Evolutionary conservation across 208 protist species (phyloP), one percentile per base, ranked within the genome.

Genomic region (Tritrichomonas musculus): DNA sequence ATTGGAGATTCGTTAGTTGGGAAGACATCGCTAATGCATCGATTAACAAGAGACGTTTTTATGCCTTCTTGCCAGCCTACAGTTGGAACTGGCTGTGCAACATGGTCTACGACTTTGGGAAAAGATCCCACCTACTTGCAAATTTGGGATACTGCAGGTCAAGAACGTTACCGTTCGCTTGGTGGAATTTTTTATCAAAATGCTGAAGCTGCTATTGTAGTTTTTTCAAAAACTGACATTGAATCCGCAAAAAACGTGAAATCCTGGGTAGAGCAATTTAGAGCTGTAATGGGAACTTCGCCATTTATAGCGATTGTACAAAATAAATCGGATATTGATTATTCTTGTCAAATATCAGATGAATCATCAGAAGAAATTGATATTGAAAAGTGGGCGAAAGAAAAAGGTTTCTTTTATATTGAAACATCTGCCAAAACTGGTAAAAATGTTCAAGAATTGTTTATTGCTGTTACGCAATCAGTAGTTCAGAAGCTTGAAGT

Each of bases 111-210:
- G 0, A 30, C 5, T 3, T 39, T 88, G 2, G 47, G 57, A 3
- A 49, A 50, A 13, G 41, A 53, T 14, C 13, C 33, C 33, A 22
- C 33, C 0, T 44, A 57, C 27, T 57, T 60, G 22, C 41, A 88
- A n/a, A 88, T 88, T 33, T 88, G 77, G 77, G 77, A 88, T 17
- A 88, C 77, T 17, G 77, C 77, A 17, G 77, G 77, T 9, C 41
- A 88, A 88, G 77, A 88, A 49, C 41, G 77, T 20, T 88, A 53
- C 57, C 14, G 41, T 39, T 53, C 47, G 20, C 77, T 88, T 20
- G 47, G 14, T 17, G n/a, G n/a, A 30, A 88, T 88, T 5, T 88
- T 47, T 88, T 88, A 53, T 9, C 33, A 57, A 39, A 20, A 57
- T 60, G 44, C 77, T 33, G 1, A 53, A 13, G 77, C 41, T 30